These are phyloP conservation scores for Lunasporangiospora selenospora DNA, from an alignment of 192 early-diverging fungal species.

Conservation along the genomic window DNA sequence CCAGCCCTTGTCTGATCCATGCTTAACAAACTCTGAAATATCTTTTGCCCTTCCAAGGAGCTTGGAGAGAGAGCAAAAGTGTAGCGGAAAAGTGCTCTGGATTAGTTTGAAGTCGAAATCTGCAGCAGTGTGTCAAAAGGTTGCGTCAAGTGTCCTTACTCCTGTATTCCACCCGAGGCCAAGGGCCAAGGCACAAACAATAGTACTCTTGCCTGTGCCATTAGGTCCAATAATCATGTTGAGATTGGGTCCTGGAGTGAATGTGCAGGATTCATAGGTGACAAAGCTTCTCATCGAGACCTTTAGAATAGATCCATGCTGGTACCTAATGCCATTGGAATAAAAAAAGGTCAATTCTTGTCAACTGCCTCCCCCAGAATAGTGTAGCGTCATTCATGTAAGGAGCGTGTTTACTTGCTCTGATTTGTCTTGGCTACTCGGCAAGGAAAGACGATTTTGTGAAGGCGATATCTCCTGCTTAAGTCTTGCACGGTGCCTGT, in stretches of 20 bases:
- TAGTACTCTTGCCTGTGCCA: constrained; percentile 95
- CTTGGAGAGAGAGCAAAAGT: constrained; percentile 39
- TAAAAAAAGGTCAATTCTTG: neutral
- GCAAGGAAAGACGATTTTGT: constrained; percentile 2
- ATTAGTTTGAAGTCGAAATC: too few relatives aligned
- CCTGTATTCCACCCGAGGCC: constrained; percentile 84
- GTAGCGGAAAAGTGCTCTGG: too few relatives aligned
- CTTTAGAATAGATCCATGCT: constrained; percentile 74
- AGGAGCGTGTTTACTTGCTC: constrained; percentile 9
- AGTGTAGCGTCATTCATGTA: neutral
- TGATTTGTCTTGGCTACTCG: constrained; percentile 16
- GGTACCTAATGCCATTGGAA: constrained; percentile 39
- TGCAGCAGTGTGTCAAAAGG: too few relatives aligned
- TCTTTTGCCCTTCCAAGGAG: constrained; percentile 89
- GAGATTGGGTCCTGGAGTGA: constrained; percentile 89
- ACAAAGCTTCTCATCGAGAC: constrained; percentile 90
- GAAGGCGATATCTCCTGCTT: too few relatives aligned
- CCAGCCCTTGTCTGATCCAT: constrained; percentile 75
- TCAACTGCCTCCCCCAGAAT: neutral
- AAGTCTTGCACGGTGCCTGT: constrained; percentile 15
- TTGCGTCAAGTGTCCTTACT: constrained; percentile 12
- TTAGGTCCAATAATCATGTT: constrained; percentile 99
- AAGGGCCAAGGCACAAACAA: constrained; percentile 96
- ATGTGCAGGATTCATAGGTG: constrained; percentile 90
- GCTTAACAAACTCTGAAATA: constrained; percentile 92